These are phyloP conservation scores for Physcomitrium patens DNA, from an alignment of 225 moss, liverwort and hornwort species.

Conservation along the genomic window DNA sequence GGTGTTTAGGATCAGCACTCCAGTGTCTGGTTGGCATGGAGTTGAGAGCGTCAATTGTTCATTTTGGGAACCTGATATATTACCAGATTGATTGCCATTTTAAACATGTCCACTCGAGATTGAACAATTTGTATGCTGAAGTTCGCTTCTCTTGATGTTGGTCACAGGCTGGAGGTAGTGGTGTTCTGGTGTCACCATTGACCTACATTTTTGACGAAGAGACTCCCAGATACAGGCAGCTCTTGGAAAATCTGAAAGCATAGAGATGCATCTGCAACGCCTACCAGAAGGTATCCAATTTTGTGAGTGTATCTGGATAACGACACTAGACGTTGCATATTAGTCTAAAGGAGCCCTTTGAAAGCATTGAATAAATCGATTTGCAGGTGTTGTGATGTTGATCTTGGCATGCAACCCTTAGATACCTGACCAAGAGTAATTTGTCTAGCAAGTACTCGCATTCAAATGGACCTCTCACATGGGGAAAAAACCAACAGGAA, in stretches of 20 bases:
- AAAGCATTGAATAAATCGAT: no score
- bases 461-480: no score
- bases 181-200: constrained; percentile 91
- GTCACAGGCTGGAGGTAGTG: constrained; percentile 85
- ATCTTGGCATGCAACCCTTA: no score
- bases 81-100: background rate
- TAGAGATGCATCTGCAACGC: constrained; percentile 2
- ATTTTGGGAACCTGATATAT: background rate
- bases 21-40: background rate
- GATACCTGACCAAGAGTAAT: no score
- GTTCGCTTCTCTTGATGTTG: constrained; percentile 1
- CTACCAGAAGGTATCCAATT: constrained; percentile 14
- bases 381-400: no score
- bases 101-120: no score
- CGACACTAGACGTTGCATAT: no score
- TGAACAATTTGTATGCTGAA: constrained; percentile 1
- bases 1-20: no score
- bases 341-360: no score
- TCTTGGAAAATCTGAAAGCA: constrained; percentile 52
- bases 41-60: background rate
- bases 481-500: no score
- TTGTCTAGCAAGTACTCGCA: no score
- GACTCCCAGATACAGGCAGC: constrained; percentile 80
- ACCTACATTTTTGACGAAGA: constrained; percentile 99
- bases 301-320: background rate